Evolutionary conservation across 2,329 filamentous ascomycete genomes (phyloP).

Genomic region (Phoma herbarum): DNA sequence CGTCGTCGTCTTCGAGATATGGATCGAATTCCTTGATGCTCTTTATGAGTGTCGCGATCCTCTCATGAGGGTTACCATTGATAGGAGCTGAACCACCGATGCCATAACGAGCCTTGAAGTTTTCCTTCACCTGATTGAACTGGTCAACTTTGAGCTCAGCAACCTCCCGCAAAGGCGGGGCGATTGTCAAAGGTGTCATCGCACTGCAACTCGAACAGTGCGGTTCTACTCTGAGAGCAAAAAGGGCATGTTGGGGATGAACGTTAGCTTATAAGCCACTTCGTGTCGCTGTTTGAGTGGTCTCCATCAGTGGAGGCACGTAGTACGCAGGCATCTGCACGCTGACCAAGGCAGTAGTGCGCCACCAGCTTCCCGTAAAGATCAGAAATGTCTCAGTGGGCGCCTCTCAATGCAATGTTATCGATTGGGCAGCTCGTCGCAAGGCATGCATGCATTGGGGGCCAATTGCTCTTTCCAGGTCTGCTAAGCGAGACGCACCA

Average conservation of each 20-base stretch:
- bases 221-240: not conserved
- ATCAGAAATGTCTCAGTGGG: not conserved
- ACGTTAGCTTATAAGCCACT: slow-evolving; percentile 1
- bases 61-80: slow-evolving; percentile 42
- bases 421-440: slow-evolving; percentile 4
- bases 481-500: slow-evolving; percentile 10
- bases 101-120: slow-evolving; percentile 60
- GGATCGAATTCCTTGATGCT: slow-evolving; percentile 49
- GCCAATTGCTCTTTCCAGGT: not conserved
- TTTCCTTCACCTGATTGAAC: slow-evolving; percentile 60
- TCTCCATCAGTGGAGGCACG: slow-evolving; percentile 6
- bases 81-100: slow-evolving; percentile 17
- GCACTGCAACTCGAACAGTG: not conserved
- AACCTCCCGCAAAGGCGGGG: slow-evolving; percentile 32
- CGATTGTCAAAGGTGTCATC: slow-evolving; percentile 24
- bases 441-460: slow-evolving; percentile 4
- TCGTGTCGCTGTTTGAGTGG: not conserved
- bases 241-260: not conserved
- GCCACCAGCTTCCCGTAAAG: not conserved
- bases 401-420: slow-evolving; percentile 8
- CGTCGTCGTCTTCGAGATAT: slow-evolving; percentile 43
- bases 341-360: not conserved
- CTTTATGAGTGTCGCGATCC: slow-evolving; percentile 49
- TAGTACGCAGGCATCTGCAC: slow-evolving; percentile 8
- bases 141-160: slow-evolving; percentile 62